Conservation (phyloP, 2,329 filamentous ascomycete species). For the Aspergillus brunneoviolaceus region DNA sequence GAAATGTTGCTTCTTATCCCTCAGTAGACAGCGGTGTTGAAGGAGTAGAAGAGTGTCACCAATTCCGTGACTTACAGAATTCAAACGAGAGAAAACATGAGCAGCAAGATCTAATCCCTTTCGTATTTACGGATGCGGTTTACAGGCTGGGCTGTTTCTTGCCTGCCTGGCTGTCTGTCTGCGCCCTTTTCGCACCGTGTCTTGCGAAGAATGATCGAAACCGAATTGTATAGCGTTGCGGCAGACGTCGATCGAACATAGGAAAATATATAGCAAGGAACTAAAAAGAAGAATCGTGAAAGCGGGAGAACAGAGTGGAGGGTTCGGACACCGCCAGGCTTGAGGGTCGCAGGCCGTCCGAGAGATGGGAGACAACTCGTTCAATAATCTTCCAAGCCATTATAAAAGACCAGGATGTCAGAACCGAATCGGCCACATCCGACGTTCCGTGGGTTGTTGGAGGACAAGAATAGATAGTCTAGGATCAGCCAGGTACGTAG, state of each 20-base stretch:
- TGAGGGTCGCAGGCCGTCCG: too few relatives aligned
- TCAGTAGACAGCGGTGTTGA: background rate
- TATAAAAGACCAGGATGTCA: slow-evolving; percentile 1
- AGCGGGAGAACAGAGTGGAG: background rate
- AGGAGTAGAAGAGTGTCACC: background rate
- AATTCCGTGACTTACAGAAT: background rate
- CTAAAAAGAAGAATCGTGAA: background rate
- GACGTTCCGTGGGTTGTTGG: background rate
- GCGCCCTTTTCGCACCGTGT: background rate
- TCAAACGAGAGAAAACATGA: background rate
- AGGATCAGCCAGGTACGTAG: background rate
- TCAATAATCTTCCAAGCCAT: background rate
- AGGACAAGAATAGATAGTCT: background rate
- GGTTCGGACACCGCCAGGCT: background rate
- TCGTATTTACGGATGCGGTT: background rate
- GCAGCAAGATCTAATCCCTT: background rate
- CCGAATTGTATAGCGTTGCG: background rate
- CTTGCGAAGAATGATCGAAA: background rate
- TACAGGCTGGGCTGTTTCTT: background rate
- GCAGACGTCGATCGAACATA: background rate
- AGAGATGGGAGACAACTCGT: background rate
- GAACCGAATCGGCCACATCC: slow-evolving; percentile 3
- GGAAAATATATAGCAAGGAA: background rate
- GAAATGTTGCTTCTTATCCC: background rate
- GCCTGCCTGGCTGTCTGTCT: background rate